Evolutionary conservation across 2,329 filamentous ascomycete species (phyloP).

Genomic region (Tolypocladium amazonense): DNA sequence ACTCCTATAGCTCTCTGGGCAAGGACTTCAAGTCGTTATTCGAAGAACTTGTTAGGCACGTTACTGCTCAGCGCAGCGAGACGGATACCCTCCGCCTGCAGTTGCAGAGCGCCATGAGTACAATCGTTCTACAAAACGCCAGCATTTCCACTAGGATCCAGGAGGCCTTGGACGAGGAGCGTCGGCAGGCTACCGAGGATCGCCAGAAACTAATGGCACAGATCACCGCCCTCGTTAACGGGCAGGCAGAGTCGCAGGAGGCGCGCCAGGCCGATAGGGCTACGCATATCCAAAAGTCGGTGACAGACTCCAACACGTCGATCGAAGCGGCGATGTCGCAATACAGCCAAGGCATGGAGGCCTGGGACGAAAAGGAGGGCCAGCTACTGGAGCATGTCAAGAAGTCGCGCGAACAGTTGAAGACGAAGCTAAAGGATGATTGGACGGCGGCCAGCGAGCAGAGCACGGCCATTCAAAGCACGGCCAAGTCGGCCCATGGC

Average conservation of each 20-base stretch:
- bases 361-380: conserved; percentile 61
- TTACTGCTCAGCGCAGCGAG: conserved; percentile 67
- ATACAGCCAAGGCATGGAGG: conserved; percentile 63
- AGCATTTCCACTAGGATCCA: conserved; percentile 57
- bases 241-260: conserved; percentile 65
- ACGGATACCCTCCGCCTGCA: conserved; percentile 63
- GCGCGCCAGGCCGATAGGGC: conserved; percentile 56
- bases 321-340: conserved; percentile 55
- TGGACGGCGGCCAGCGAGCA: conserved; percentile 72
- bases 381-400: conserved; percentile 60
- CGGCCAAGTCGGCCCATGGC: conserved; percentile 78
- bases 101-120: conserved; percentile 57
- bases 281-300: conserved; percentile 49
- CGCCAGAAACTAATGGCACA: conserved; percentile 64
- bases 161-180: conserved; percentile 65
- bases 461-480: conserved; percentile 72
- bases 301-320: conserved; percentile 50
- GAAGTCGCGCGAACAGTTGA: conserved; percentile 65
- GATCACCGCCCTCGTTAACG: conserved; percentile 65
- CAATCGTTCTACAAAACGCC: conserved; percentile 57
- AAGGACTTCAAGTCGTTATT: conserved; percentile 81
- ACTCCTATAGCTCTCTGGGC: conserved; percentile 74
- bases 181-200: conserved; percentile 60
- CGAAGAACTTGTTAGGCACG: conserved; percentile 64
- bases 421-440: conserved; percentile 74